These are phyloP conservation scores for Rhodomyrtus psidioides DNA, from an alignment of 441 rosid species.

Conservation along the genomic window DNA sequence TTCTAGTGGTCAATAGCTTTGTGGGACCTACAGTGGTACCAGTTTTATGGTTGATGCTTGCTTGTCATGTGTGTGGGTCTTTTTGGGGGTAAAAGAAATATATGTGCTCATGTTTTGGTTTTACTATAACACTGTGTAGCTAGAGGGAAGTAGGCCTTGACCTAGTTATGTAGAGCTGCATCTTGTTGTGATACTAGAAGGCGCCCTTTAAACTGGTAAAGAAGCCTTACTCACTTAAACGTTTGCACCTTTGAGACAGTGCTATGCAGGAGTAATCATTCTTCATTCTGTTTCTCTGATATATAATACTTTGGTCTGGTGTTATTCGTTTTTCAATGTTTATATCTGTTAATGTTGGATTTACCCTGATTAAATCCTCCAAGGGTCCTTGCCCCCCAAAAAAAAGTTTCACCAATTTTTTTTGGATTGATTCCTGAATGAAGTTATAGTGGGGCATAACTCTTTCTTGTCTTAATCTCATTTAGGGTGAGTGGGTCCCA, in stretches of 20 bases:
- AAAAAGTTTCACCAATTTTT: not conserved
- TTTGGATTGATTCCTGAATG: not conserved
- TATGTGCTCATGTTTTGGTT: not conserved
- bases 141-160: not conserved
- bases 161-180: not conserved
- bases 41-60: not conserved
- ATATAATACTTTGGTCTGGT: not conserved
- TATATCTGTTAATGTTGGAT: not conserved
- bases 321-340: not conserved
- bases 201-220: not conserved
- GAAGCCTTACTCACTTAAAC: not conserved
- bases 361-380: not conserved
- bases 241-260: not conserved
- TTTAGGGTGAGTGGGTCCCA: slow-evolving; percentile 99
- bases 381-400: no score
- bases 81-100: not conserved
- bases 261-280: not conserved
- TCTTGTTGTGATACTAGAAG: not conserved
- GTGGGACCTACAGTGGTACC: not conserved
- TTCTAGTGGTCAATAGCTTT: not conserved
- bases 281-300: not conserved
- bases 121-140: not conserved
- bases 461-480: not conserved
- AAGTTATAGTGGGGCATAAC: not conserved
- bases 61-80: not conserved